A percentile compares a stretch with the other conserved stretches of the same genome.
phyloP scores from a whole-genome alignment of 768 basidiomycete genomes.

The Fibroporia radiculosa region DNA sequence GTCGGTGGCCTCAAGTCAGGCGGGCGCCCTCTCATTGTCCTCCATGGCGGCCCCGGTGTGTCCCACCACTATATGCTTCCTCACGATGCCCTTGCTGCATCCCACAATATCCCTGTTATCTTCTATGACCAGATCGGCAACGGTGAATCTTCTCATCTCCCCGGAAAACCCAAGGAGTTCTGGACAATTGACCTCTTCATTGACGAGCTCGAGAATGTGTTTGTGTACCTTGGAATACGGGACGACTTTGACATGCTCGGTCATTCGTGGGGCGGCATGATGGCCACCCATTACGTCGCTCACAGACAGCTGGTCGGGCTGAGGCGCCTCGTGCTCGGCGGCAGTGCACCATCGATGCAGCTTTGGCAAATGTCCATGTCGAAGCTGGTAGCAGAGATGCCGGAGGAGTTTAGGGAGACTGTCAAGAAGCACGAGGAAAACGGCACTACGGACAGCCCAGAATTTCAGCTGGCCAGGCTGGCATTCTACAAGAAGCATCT shows the following conservation, averaged over 20 bases:
- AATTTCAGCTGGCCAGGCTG: conserved; percentile 33
- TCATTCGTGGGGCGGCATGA: conserved; percentile 53
- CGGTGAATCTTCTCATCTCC: conserved; percentile 36
- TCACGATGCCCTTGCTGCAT: conserved; percentile 27
- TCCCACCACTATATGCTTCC: conserved; percentile 35
- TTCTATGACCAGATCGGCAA: conserved; percentile 48
- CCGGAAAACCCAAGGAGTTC: conserved; percentile 27
- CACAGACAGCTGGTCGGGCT: conserved; percentile 35
- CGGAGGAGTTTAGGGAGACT: conserved; percentile 30
- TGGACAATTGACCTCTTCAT: conserved; percentile 46
- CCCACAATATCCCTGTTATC: conserved; percentile 30
- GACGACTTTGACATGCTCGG: conserved; percentile 40
- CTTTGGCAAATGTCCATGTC: conserved; percentile 34
- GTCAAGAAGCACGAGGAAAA: conserved; percentile 35
- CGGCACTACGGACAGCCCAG: conserved; percentile 34
- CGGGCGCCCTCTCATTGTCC: conserved; percentile 28
- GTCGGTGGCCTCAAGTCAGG: conserved; percentile 32
- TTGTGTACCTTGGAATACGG: conserved; percentile 33
- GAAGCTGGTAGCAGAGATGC: conserved; percentile 31
- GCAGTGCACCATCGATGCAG: conserved; percentile 37
- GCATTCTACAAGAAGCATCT: too few relatives aligned
- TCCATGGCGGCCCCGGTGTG: conserved; percentile 44
- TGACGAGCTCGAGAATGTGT: conserved; percentile 44
- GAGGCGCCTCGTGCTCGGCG: conserved; percentile 36
- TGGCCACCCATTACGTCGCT: conserved; percentile 34